phyloP scores from a whole-genome alignment of 441 rosid genomes.

The Erodium texanum region DNA sequence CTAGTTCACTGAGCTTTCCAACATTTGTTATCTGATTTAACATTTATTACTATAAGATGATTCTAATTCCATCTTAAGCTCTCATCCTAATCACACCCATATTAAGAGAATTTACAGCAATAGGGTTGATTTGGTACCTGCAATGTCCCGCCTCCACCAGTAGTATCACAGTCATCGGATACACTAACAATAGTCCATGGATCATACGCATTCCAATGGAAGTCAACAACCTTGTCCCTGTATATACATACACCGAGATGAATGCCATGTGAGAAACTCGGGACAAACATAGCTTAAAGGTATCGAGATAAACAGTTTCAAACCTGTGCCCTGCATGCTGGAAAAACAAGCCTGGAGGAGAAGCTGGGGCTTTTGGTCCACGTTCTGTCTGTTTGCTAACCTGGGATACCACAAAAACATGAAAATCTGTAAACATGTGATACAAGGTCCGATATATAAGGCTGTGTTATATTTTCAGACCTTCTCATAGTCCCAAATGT shows the following conservation, averaged over 20 bases:
- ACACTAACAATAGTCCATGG: conserved; percentile 98
- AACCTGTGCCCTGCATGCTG: conserved; percentile 99
- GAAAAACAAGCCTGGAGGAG: conserved; percentile 94
- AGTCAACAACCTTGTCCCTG: conserved; percentile 97
- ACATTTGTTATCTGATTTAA: neutral
- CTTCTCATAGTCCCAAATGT: conserved; percentile 94
- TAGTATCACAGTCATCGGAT: conserved; percentile 88
- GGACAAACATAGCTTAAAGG: neutral
- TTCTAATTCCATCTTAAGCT: neutral
- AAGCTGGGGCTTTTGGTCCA: conserved; percentile 37
- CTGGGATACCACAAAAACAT: conserved; percentile 26
- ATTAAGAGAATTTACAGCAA: neutral
- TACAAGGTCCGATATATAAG: no score
- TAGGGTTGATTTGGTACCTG: conserved; percentile 41
- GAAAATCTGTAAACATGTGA: no score
- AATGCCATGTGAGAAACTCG: neutral
- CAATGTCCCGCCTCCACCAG: conserved; percentile 96
- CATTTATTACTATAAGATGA: neutral
- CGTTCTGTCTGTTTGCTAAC: conserved; percentile 54
- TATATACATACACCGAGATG: neutral
- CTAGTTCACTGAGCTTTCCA: neutral
- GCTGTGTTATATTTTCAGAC: conserved; percentile 24
- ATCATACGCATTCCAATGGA: conserved; percentile 84
- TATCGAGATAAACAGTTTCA: neutral
- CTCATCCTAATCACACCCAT: neutral